These are phyloP conservation scores for Fusarium chuoi DNA, from an alignment of 2,329 filamentous ascomycete genomes.

Conservation along the genomic window DNA sequence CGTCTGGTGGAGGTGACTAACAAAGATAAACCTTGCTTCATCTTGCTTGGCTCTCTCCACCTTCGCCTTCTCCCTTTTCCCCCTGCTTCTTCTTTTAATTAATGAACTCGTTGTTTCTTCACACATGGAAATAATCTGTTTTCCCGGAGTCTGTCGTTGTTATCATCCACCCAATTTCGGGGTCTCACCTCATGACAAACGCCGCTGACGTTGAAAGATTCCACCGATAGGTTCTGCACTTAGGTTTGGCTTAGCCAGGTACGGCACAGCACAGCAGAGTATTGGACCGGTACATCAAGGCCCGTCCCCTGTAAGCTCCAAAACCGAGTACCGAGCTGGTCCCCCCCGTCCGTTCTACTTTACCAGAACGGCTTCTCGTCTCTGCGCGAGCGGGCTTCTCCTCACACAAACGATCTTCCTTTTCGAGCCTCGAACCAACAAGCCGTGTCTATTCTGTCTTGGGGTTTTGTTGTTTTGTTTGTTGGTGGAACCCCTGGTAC, in stretches of 20 bases:
- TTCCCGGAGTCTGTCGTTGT: neutral
- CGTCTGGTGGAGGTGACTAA: neutral
- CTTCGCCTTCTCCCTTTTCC: constrained; percentile 1
- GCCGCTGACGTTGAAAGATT: constrained; percentile 31
- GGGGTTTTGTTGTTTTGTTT: neutral
- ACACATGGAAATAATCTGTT: neutral
- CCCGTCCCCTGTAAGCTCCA: constrained; percentile 8
- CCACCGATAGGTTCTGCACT: neutral
- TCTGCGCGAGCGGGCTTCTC: constrained; percentile 24
- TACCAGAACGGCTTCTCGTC: constrained; percentile 26
- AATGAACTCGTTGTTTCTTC: neutral
- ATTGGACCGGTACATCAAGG: neutral
- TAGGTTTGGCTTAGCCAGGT: constrained; percentile 10
- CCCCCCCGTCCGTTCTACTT: constrained; percentile 9
- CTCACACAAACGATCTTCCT: constrained; percentile 12
- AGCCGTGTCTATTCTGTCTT: neutral
- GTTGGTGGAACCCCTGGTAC: constrained; percentile 13
- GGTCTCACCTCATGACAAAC: constrained; percentile 6
- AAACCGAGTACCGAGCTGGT: constrained; percentile 26
- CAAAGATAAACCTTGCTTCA: neutral
- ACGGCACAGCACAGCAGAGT: neutral
- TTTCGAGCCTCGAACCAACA: constrained; percentile 4
- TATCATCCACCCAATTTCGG: neutral
- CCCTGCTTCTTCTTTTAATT: neutral
- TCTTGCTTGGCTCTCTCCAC: constrained; percentile 1